Evolutionary conservation across 1,284 basidiomycete species (phyloP), one percentile per base, ranked within the genome.

Genomic region (Rhodofomes roseus): DNA sequence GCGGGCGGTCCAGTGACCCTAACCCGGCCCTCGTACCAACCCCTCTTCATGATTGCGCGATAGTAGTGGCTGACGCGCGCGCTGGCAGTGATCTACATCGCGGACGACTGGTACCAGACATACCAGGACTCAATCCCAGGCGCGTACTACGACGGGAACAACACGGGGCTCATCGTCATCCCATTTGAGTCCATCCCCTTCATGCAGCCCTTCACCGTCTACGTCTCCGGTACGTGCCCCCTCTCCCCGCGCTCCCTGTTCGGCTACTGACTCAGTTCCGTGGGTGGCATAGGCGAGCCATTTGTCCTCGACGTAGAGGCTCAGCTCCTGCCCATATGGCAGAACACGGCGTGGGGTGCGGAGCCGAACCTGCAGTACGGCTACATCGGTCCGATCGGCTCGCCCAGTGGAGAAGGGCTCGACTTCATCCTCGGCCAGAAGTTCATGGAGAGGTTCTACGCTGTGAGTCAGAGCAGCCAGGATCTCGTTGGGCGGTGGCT

Each of bases 61-160:
- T 46, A 4, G 31, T 36, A 31, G 3, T 40, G n/a, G 22, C 41
- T 55, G 20, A 44, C 31, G 31, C 31, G 31, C 11, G 31, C 5
- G 29, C n/a, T 27, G 23, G 1, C 56, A 60, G 59, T 60, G 41
- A 60, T 60, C 51, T 60, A 60, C 56, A 60, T 81, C 52, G 73
- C 79, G 14, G 71, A 75, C 7, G 68, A 85, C 65, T 85, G 81
- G 7, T 85, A 82, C 74, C 64, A 71, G 36, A 64, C 66, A 9
- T 88, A 89, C 70, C 66, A 76, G 59, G 51, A 65, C 2, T 75
- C 78, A 6, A 54, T 59, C 5, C 57, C 57, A 23, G 57, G 57
- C 27, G 44, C 40, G 20, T 59, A 54, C 36, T 54, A 53, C 34
- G 57, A 59, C 43, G 48, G 16, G 25, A 51, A 43, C 41, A 37